Percentiles rank a stretch among this genome's conserved stretches.
Evolutionary conservation across 108 stramenopile species (phyloP).

Genomic region (Stephanodiscus triporus): DNA sequence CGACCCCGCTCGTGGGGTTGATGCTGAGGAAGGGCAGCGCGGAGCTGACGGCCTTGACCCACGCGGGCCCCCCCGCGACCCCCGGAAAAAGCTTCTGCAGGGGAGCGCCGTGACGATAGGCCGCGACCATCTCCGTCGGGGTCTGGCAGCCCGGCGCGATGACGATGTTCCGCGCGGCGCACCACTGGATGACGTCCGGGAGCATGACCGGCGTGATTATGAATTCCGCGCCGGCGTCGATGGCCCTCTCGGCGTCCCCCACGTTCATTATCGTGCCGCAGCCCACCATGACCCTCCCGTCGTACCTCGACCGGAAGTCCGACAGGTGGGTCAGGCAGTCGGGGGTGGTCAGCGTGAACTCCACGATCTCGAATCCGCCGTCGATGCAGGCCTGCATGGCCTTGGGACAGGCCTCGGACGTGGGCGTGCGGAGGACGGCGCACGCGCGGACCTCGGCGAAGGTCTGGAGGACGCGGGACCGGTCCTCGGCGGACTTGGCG

Average conservation of each 20-base stretch:
- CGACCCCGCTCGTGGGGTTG: constrained; percentile 86
- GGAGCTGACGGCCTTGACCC: constrained; percentile 86
- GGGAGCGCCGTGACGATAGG: constrained; percentile 79
- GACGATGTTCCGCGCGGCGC: constrained; percentile 76
- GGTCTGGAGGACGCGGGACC: constrained; percentile 69
- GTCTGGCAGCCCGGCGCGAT: constrained; percentile 88
- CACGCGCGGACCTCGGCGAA: constrained; percentile 80
- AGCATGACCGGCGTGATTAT: constrained; percentile 88
- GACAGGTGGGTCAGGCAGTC: constrained; percentile 75
- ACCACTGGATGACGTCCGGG: constrained; percentile 84
- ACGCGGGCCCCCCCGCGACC: constrained; percentile 78
- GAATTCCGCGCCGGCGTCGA: constrained; percentile 84
- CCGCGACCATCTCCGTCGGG: constrained; percentile 78
- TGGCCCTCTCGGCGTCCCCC: constrained; percentile 68
- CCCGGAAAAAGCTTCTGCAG: constrained; percentile 90
- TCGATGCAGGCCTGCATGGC: constrained; percentile 91
- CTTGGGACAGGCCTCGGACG: constrained; percentile 81
- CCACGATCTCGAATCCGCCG: constrained; percentile 86
- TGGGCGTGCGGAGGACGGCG: constrained; percentile 87
- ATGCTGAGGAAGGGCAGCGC: constrained; percentile 80
- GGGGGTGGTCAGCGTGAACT: constrained; percentile 89
- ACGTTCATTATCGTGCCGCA: constrained; percentile 83
- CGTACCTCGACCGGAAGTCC: constrained; percentile 79
- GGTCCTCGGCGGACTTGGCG: constrained; percentile 61
- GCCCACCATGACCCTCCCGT: constrained; percentile 87